phyloP scores from a whole-genome alignment of 106 monocot genomes.

The Narthecium ossifragum region DNA sequence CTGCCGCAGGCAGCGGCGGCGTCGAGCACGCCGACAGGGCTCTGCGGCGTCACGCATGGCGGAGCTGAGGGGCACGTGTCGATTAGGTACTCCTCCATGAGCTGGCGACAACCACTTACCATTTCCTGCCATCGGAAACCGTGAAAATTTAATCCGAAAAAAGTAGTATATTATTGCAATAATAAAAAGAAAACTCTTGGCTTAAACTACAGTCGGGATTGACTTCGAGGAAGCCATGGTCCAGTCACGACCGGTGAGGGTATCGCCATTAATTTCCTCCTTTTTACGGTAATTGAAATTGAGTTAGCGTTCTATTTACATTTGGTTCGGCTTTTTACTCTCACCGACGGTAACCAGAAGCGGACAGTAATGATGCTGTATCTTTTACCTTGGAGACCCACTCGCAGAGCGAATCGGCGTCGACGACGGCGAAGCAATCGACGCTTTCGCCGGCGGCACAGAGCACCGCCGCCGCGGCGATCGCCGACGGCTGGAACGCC shows the following conservation, averaged over 20 bases:
- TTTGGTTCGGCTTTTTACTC: background rate
- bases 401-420: slow-evolving; percentile 14
- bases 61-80: slow-evolving; percentile 29
- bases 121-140: slow-evolving; percentile 26
- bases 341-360: background rate
- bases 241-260: background rate
- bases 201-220: slow-evolving; percentile 13
- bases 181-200: background rate
- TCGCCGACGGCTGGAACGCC: slow-evolving; percentile 43
- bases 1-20: slow-evolving; percentile 56
- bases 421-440: slow-evolving; percentile 11
- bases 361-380: no score
- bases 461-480: slow-evolving; percentile 51
- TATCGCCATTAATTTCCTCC: background rate
- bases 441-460: slow-evolving; percentile 20
- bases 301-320: background rate
- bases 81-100: slow-evolving; percentile 39
- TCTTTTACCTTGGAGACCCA: slow-evolving; percentile 38
- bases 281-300: background rate
- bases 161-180: background rate
- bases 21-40: slow-evolving; percentile 71
- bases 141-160: background rate
- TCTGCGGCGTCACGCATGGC: slow-evolving; percentile 21
- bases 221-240: slow-evolving; percentile 9
- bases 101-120: slow-evolving; percentile 42